A percentile compares a stretch with the other conserved stretches of the same genome.
These are phyloP conservation scores for Linaria vulgaris DNA, from an alignment of 257 asterid genomes.

Conservation along the genomic window DNA sequence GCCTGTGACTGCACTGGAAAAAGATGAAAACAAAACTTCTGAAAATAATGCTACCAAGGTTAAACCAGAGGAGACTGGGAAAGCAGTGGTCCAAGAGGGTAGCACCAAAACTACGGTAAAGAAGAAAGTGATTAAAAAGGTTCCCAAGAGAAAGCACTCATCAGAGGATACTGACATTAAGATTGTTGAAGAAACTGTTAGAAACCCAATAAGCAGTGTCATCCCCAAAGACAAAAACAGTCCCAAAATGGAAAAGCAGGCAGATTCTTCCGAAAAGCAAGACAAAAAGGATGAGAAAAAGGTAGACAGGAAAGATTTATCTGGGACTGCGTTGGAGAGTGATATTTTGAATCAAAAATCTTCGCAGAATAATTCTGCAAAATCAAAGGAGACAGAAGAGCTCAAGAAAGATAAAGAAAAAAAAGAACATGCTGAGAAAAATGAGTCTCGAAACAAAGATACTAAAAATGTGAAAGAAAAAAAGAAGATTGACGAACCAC, in stretches of 20 bases:
- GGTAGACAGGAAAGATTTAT: constrained; percentile 29
- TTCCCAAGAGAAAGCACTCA: constrained; percentile 59
- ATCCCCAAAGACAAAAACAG: constrained; percentile 29
- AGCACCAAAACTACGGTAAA: constrained; percentile 56
- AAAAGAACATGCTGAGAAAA: constrained; percentile 38
- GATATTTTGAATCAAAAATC: constrained; percentile 33
- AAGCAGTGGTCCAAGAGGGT: constrained; percentile 40
- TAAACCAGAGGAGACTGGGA: constrained; percentile 36
- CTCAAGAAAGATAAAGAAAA: constrained; percentile 46
- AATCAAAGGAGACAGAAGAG: constrained; percentile 43
- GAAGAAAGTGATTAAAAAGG: constrained; percentile 71
- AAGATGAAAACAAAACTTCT: constrained; percentile 33
- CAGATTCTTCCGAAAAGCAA: constrained; percentile 27
- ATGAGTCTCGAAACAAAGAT: constrained; percentile 45
- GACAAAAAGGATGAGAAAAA: constrained; percentile 44
- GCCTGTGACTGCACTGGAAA: constrained; percentile 38
- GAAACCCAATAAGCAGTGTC: constrained; percentile 22
- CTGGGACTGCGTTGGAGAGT: constrained; percentile 44
- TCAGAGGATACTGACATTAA: constrained; percentile 39
- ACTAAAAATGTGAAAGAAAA: constrained; percentile 50
- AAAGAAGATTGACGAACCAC: constrained; percentile 64
- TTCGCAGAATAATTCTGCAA: constrained; percentile 33
- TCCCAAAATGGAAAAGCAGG: constrained; percentile 31
- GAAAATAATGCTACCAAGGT: constrained; percentile 37
- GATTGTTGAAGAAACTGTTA: constrained; percentile 39